Evolutionary conservation across 495 filamentous ascomycete genomes (phyloP).

Genomic region (Penicillium lagena): DNA sequence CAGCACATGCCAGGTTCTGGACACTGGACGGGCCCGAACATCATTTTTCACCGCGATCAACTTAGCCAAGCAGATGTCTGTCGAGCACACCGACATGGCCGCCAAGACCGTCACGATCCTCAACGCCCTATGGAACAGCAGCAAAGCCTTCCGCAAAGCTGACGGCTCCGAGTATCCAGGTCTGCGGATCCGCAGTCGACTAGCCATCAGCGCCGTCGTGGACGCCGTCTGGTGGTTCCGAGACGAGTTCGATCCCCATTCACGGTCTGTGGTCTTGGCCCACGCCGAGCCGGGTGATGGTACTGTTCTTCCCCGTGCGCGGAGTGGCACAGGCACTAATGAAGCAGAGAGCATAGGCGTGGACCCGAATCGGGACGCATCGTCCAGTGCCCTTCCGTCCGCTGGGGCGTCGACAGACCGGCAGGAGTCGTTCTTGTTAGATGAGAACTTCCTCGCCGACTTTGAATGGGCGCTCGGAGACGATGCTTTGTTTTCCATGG

Average conservation of each 20-base stretch:
- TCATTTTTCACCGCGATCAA: constrained; percentile 33
- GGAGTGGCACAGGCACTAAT: neutral
- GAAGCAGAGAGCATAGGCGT: constrained; percentile 3
- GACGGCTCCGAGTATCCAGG: constrained; percentile 32
- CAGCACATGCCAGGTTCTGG: constrained; percentile 15
- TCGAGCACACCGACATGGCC: constrained; percentile 30
- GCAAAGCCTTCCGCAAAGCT: constrained; percentile 34
- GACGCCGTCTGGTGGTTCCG: constrained; percentile 47
- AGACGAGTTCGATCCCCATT: constrained; percentile 36
- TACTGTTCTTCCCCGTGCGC: constrained; percentile 4
- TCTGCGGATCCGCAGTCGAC: constrained; percentile 36
- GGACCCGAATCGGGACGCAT: constrained; percentile 10
- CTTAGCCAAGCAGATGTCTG: constrained; percentile 29
- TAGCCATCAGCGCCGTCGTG: constrained; percentile 35
- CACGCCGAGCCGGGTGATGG: constrained; percentile 12
- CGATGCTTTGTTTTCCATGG: constrained; percentile 22
- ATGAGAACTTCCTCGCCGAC: constrained; percentile 32
- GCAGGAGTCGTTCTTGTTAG: constrained; percentile 22
- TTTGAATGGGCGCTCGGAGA: constrained; percentile 35
- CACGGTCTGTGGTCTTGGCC: constrained; percentile 6
- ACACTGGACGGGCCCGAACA: constrained; percentile 23
- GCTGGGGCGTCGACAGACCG: neutral
- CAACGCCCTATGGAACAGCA: constrained; percentile 40
- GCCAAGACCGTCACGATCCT: constrained; percentile 26
- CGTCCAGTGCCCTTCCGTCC: neutral